Conservation (phyloP, 2,329 filamentous ascomycete genomes). For the Alternaria angustiovoidea region DNA sequence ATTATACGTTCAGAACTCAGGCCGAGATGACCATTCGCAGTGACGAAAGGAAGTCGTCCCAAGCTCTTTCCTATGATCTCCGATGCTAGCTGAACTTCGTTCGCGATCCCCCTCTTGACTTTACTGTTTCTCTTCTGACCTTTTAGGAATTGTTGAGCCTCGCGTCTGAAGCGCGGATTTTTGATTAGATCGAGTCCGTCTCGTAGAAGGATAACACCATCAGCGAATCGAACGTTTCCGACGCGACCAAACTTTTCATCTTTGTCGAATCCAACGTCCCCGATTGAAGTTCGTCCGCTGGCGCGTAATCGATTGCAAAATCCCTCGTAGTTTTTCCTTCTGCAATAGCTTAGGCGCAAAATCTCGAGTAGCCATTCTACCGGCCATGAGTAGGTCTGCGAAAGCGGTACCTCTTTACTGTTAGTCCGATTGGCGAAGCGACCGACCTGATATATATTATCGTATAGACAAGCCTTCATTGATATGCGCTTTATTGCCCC, state of each 20-base stretch:
- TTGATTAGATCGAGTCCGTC: background rate
- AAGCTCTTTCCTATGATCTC: slow-evolving; percentile 19
- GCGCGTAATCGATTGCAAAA: background rate
- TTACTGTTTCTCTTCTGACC: background rate
- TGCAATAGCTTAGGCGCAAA: background rate
- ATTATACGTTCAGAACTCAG: slow-evolving; percentile 14
- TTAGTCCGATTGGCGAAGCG: background rate
- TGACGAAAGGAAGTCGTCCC: slow-evolving; percentile 20
- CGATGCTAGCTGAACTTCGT: background rate
- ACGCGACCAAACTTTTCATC: background rate
- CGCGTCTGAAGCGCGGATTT: background rate
- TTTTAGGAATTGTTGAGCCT: background rate
- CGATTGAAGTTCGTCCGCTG: background rate
- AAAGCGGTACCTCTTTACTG: background rate
- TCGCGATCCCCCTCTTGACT: background rate
- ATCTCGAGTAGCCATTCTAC: background rate
- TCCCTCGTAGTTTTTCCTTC: background rate
- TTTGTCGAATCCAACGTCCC: background rate
- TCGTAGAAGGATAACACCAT: background rate
- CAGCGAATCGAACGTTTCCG: background rate
- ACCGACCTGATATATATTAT: background rate
- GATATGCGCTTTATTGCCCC: background rate
- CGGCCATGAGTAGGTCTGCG: background rate
- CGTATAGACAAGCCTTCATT: background rate
- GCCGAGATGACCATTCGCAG: slow-evolving; percentile 20